Evolutionary conservation across 2,329 filamentous ascomycete genomes (phyloP), one percentile per base, ranked within the genome.

Genomic region (Helminthosporium solani): DNA sequence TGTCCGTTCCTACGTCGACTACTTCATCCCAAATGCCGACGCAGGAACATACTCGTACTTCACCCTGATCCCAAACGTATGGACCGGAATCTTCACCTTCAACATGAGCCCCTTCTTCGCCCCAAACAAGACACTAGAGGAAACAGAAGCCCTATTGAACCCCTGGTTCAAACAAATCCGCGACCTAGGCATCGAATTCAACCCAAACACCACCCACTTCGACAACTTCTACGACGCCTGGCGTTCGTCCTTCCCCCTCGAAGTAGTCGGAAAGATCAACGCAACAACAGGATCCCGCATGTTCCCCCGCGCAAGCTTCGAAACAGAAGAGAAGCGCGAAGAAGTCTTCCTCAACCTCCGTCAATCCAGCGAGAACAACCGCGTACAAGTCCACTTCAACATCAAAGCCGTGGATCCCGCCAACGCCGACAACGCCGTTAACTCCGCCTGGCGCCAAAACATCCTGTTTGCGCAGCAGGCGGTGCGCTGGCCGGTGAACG

Each of bases 341-440:
- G 59, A 65, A 36, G 49, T 66, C 2, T 63, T 51, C 50, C 44
- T 56, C 2, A 50, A 61, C 33, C 50, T 68, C 7, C 57, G 61
- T n/a, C 23, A 55, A 18, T 57, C 68, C 40, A 56, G 63, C 68
- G 61, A 67, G 35, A 67, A 65, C 45, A 62, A 62, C 34, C 53
- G 61, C 16, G 63, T 67, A 0, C 64, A 68, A 34, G 64, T 67
- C 0, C 64, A 67, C 46, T 69, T 67, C 57, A 67, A 68, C 57
- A 66, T 67, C 47, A 63, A 66, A 35, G 57, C 58, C 15, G 58
- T 59, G 12, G 61, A 67, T 39, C 59, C 58, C 4, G 50, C 47
- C 16, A 59, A 64, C 16, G 57, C 54, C 2, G 61, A 66, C 43
- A 67, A 65, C 33, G 61, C 64, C 7, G 64, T 67, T 1, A 64